Conservation (phyloP, 768 basidiomycete genomes). For the Lepiota venenata region DNA sequence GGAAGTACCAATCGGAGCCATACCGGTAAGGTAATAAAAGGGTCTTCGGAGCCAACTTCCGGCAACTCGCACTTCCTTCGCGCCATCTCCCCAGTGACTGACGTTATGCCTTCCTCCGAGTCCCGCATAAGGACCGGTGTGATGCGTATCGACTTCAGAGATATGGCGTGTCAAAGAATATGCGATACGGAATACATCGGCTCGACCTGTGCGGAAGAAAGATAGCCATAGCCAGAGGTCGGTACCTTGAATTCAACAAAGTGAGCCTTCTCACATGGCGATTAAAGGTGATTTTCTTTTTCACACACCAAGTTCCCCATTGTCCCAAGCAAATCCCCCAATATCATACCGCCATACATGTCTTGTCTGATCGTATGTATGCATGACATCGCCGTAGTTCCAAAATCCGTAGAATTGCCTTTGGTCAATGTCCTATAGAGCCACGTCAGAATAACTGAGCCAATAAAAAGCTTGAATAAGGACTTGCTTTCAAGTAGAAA, state of each 20-base stretch:
- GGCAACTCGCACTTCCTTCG: slow-evolving; percentile 33
- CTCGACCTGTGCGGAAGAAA: slow-evolving; percentile 34
- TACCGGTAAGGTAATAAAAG: slow-evolving; percentile 35
- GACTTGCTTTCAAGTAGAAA: slow-evolving; percentile 30
- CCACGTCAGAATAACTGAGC: not conserved
- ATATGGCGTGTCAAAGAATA: slow-evolving; percentile 34
- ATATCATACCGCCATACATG: slow-evolving; percentile 37
- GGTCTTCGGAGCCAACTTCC: slow-evolving; percentile 33
- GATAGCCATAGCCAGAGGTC: slow-evolving; percentile 39
- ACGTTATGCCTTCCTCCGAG: slow-evolving; percentile 35
- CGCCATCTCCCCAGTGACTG: slow-evolving; percentile 37
- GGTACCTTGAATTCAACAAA: slow-evolving; percentile 17
- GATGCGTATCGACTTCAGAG: slow-evolving; percentile 35
- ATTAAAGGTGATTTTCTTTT: too few species aligned
- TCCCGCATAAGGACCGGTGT: slow-evolving; percentile 33
- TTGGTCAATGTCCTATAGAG: slow-evolving; percentile 27
- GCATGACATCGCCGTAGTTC: slow-evolving; percentile 37
- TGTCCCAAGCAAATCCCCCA: slow-evolving; percentile 36
- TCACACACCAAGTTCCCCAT: slow-evolving; percentile 29
- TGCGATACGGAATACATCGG: slow-evolving; percentile 32
- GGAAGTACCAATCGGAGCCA: not conserved
- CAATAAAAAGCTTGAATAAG: not conserved
- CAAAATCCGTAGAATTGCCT: slow-evolving; percentile 36
- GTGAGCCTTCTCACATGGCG: not conserved
- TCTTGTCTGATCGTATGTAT: slow-evolving; percentile 36